Percentiles rank a stretch among this genome's conserved stretches.
Evolutionary conservation across 805 yeast species (phyloP).

Genomic region (Hanseniaspora valbyensis): DNA sequence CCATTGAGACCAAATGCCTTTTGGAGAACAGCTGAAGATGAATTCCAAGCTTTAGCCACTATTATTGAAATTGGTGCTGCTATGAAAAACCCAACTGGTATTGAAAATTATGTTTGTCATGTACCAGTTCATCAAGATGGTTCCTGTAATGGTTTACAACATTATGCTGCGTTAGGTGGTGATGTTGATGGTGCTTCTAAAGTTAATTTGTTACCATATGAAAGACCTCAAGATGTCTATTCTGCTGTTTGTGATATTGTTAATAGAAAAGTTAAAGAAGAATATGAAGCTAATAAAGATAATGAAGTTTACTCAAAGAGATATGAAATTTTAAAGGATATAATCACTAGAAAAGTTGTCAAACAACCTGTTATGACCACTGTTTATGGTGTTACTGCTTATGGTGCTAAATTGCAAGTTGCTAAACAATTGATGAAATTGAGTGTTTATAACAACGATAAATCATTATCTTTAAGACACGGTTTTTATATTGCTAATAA

Average conservation of each 20-base stretch:
- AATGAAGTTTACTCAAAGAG: conserved; percentile 32
- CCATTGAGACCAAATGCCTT: conserved; percentile 50
- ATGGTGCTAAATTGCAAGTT: conserved; percentile 88
- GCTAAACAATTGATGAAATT: conserved; percentile 58
- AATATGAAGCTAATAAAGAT: conserved; percentile 43
- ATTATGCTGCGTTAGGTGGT: conserved; percentile 80
- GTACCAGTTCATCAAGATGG: conserved; percentile 82
- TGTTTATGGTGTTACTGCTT: conserved; percentile 90
- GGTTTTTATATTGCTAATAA: conserved; percentile 51
- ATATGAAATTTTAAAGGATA: not conserved
- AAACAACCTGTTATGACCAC: conserved; percentile 98
- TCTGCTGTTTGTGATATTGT: conserved; percentile 58
- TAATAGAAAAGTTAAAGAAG: conserved; percentile 41
- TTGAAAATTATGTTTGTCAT: conserved; percentile 48
- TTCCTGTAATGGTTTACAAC: conserved; percentile 77
- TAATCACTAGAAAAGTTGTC: conserved; percentile 71
- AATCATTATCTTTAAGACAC: conserved; percentile 35
- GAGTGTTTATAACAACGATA: conserved; percentile 38
- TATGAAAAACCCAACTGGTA: conserved; percentile 47
- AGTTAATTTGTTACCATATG: conserved; percentile 62
- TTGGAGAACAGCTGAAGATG: conserved; percentile 70
- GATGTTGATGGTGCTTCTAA: conserved; percentile 73
- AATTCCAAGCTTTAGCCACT: conserved; percentile 70
- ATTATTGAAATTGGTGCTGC: conserved; percentile 60
- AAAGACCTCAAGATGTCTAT: conserved; percentile 68